Evolutionary conservation across 2,329 filamentous ascomycete species (phyloP).

Genomic region (Hypoxylon sp.): DNA sequence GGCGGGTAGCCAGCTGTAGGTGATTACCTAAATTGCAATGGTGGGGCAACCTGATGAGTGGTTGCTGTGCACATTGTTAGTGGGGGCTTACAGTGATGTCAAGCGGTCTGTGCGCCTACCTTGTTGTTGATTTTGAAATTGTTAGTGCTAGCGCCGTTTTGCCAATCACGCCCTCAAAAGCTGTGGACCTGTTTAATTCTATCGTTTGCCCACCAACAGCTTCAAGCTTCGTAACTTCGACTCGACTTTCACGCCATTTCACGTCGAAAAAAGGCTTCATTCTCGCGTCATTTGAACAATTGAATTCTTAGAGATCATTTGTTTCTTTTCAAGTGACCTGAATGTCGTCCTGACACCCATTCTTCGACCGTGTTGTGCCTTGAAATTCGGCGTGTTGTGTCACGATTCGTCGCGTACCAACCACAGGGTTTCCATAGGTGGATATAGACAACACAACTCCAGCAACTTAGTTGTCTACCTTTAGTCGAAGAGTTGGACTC

Average conservation of each 20-base stretch:
- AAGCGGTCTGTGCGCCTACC: conserved; percentile 41
- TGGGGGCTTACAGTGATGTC: conserved; percentile 45
- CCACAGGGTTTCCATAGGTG: conserved; percentile 14
- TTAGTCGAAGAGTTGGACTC: neutral
- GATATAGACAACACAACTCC: conserved; percentile 7
- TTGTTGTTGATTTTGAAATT: conserved; percentile 52
- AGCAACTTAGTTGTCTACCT: conserved; percentile 12
- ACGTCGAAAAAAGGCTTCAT: conserved; percentile 36
- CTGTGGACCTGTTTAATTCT: conserved; percentile 20
- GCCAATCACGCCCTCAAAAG: conserved; percentile 36
- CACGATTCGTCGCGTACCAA: conserved; percentile 51
- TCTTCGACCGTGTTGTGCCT: conserved; percentile 46
- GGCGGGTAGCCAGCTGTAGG: conserved; percentile 1
- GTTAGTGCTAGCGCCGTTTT: conserved; percentile 48
- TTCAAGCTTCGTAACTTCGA: conserved; percentile 31
- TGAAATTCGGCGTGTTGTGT: conserved; percentile 42
- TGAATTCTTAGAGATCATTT: conserved; percentile 24
- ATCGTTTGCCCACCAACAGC: conserved; percentile 36
- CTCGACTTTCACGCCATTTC: conserved; percentile 37
- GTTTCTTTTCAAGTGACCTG: conserved; percentile 18
- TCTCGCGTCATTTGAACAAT: conserved; percentile 47
- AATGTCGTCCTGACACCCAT: conserved; percentile 43
- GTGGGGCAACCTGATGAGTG: conserved; percentile 21
- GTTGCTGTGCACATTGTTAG: conserved; percentile 48
- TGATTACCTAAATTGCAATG: conserved; percentile 24